Percentiles rank a stretch among this genome's conserved stretches.
phyloP scores from a whole-genome alignment of 2,329 filamentous ascomycete genomes.

The Epichloe sp. region DNA sequence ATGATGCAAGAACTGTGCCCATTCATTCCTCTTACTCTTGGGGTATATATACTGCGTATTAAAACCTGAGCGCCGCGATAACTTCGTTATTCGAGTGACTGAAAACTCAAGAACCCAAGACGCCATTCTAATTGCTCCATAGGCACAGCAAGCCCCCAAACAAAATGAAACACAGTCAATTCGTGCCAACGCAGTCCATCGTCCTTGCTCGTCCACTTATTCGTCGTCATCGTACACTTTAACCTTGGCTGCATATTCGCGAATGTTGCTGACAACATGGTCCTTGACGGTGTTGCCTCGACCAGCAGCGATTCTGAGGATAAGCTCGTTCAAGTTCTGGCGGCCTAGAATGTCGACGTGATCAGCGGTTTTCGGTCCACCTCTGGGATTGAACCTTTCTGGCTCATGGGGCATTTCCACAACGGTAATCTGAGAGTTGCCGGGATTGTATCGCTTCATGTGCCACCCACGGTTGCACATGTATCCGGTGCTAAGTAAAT shows the following conservation, averaged over 20 bases:
- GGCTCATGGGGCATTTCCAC: slow-evolving; percentile 97
- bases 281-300: slow-evolving; percentile 68
- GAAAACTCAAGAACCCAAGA: background rate
- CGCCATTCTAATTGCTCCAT: background rate
- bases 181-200: background rate
- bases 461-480: slow-evolving; percentile 97
- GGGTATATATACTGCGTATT: background rate
- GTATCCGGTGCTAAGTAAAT: slow-evolving; percentile 80
- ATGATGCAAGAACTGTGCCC: background rate
- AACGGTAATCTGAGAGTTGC: slow-evolving; percentile 65
- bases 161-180: background rate
- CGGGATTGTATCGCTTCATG: slow-evolving; percentile 86
- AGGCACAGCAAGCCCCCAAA: background rate
- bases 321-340: slow-evolving; percentile 78
- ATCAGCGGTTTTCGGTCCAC: slow-evolving; percentile 61
- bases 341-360: slow-evolving; percentile 93
- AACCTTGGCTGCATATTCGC: slow-evolving; percentile 69
- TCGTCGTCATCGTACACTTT: slow-evolving; percentile 59
- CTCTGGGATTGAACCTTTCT: slow-evolving; percentile 75
- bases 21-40: background rate
- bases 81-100: background rate
- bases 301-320: slow-evolving; percentile 75
- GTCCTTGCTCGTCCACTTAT: background rate
- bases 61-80: background rate
- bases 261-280: slow-evolving; percentile 67